Evolutionary conservation across 2,329 filamentous ascomycete species (phyloP).

Genomic region (Diaporthe citri): DNA sequence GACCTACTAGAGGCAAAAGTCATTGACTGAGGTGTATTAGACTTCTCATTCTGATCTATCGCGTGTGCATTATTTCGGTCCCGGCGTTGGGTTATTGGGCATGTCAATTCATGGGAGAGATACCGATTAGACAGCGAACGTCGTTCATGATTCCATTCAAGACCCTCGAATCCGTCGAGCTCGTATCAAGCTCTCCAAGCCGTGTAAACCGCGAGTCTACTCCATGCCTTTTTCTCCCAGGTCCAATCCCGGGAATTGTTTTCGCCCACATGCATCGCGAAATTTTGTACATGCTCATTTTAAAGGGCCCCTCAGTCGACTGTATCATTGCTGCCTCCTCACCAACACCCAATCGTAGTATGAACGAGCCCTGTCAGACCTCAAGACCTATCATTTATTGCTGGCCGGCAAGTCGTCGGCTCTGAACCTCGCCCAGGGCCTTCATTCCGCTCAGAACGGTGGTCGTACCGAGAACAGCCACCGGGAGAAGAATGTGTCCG

Average conservation of each 20-base stretch:
- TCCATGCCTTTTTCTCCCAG: slow-evolving; percentile 10
- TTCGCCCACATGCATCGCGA: slow-evolving; percentile 24
- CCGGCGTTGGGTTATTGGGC: neutral
- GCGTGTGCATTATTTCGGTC: neutral
- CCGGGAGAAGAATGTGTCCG: slow-evolving; percentile 86
- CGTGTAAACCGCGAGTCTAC: neutral
- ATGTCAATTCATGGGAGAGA: neutral
- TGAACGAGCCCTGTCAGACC: neutral
- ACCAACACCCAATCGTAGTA: neutral
- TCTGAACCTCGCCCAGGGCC: slow-evolving; percentile 93
- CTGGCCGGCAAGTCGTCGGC: slow-evolving; percentile 82
- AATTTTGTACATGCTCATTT: slow-evolving; percentile 34
- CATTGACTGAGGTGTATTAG: neutral
- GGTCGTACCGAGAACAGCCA: slow-evolving; percentile 74
- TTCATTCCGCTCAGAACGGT: slow-evolving; percentile 89
- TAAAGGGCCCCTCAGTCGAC: neutral
- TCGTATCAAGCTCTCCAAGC: neutral
- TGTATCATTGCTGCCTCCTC: neutral
- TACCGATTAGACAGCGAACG: neutral
- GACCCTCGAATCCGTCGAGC: neutral
- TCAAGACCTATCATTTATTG: slow-evolving; percentile 53
- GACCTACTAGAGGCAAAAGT: neutral
- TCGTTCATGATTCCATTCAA: slow-evolving; percentile 12
- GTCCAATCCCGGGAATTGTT: neutral
- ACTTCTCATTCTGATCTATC: neutral